A percentile compares a stretch with the other conserved stretches of the same genome.
Conservation (phyloP, 495 filamentous ascomycete species). For the Cenococcum geophilum region DNA sequence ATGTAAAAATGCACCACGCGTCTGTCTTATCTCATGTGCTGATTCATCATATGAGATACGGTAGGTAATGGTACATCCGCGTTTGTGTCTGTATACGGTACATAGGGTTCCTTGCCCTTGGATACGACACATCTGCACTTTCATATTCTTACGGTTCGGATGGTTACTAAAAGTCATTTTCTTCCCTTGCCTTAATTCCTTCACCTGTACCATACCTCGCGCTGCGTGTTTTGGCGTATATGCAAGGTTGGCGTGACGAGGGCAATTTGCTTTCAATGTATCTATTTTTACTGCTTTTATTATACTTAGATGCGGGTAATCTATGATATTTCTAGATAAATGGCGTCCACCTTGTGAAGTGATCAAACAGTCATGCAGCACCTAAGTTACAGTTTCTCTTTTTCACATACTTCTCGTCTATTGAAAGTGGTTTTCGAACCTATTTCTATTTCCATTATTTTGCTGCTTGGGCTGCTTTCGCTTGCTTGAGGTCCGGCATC, state of each 20-base stretch:
- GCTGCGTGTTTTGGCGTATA: not conserved
- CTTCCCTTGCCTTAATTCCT: not conserved
- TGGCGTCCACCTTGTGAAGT: not conserved
- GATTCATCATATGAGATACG: not conserved
- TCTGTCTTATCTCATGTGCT: not conserved
- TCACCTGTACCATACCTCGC: conserved; percentile 8
- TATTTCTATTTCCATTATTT: no score
- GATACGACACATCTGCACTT: not conserved
- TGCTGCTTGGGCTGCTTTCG: no score
- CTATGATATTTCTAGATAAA: no score
- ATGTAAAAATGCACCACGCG: conserved; percentile 35
- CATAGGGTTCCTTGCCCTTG: not conserved
- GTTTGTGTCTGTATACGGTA: not conserved
- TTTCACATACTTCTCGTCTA: no score
- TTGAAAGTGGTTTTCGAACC: no score
- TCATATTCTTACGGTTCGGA: not conserved
- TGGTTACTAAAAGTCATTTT: not conserved
- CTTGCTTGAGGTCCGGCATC: no score
- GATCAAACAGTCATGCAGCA: not conserved
- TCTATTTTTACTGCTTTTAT: not conserved
- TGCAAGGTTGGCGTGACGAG: conserved; percentile 3
- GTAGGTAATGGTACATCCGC: not conserved
- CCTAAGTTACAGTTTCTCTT: no score
- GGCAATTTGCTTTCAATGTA: not conserved
- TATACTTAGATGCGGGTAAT: no score